Base-by-base conservation (phyloP, 345 rosid species). In the Balakata baccata region DNA sequence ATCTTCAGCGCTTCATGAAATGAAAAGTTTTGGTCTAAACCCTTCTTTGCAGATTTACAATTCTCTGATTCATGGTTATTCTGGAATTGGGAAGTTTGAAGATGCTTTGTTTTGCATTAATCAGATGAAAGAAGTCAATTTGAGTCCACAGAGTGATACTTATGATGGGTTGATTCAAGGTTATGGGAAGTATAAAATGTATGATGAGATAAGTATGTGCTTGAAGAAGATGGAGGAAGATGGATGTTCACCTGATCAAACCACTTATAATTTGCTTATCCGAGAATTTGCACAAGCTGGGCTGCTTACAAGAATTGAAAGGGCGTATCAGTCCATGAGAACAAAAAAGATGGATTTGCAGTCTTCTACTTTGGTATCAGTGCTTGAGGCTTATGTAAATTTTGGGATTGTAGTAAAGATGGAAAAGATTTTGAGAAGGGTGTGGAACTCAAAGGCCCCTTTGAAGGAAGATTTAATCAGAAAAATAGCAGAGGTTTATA, bases 251-350 rank as follows among this genome's bases (percentile, higher is more conserved):
- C 89, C 86, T 53, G 93, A 88, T 62, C 83, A 75, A 11, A n/a
- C 77, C 22, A 92, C 92, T 45, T 92, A 82, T 72, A 89, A 92
- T 86, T 78, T 89, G 76, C 87, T 92, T 39, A 79, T 89, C 70
- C 80, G 66, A 3, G 87, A 86, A 82, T 88, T 84, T 86, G 78
- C 90, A 0, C 81, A 71, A 38, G 92, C 81, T 18, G 95, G 92
- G 22, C 78, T 90, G 87, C 85, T 92, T 41, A 77, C 79, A 46
- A 84, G 84, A 61, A 90, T 92, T 92, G 93, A 90, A 81, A 78
- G 72, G 38, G 71, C 76, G 43, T 73, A 86, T 65, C 85, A 66
- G 62, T 74, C 73, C 0, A 60, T 85, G 79, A 78, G 81, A 73
- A 80, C 86, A 0, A 87, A 83, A 74, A 83, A 77, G 87, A 85